A percentile compares a stretch with the other conserved stretches of the same genome.
These are phyloP conservation scores for Candida loeiensis DNA, from an alignment of 805 yeast genomes.

Conservation along the genomic window DNA sequence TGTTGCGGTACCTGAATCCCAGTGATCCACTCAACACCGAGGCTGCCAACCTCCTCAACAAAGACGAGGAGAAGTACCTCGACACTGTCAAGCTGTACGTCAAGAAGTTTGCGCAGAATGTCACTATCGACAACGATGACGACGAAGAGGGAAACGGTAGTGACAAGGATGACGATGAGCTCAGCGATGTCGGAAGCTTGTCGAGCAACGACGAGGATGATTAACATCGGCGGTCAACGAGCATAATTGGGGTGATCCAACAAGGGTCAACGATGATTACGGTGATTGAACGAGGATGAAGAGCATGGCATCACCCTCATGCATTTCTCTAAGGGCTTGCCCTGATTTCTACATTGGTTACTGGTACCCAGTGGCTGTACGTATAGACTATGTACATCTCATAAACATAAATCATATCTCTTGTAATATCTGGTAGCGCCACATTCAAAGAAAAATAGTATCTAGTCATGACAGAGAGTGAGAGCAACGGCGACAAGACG, in stretches of 20 bases:
- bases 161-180: slow-evolving; percentile 24
- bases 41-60: slow-evolving; percentile 75
- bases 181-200: slow-evolving; percentile 48
- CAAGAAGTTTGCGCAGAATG: slow-evolving; percentile 50
- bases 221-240: no score
- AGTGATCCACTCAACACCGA: slow-evolving; percentile 90
- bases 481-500: background rate
- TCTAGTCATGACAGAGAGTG: slow-evolving; percentile 4
- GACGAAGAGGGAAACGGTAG: slow-evolving; percentile 28
- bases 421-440: slow-evolving; percentile 1
- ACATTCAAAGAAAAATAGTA: background rate
- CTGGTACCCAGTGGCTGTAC: background rate
- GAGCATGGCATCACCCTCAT: no score
- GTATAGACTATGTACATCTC: slow-evolving; percentile 2
- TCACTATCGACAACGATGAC: slow-evolving; percentile 39
- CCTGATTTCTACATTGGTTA: background rate
- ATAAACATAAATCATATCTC: slow-evolving; percentile 1
- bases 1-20: slow-evolving; percentile 88
- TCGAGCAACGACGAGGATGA: slow-evolving; percentile 43
- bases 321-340: background rate
- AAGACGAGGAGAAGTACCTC: slow-evolving; percentile 63
- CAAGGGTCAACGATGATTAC: no score
- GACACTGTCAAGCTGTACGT: slow-evolving; percentile 73
- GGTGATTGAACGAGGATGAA: no score
- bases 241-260: no score